phyloP scores from a whole-genome alignment of 2,329 filamentous ascomycete species.

The Aspergillus tamarii region DNA sequence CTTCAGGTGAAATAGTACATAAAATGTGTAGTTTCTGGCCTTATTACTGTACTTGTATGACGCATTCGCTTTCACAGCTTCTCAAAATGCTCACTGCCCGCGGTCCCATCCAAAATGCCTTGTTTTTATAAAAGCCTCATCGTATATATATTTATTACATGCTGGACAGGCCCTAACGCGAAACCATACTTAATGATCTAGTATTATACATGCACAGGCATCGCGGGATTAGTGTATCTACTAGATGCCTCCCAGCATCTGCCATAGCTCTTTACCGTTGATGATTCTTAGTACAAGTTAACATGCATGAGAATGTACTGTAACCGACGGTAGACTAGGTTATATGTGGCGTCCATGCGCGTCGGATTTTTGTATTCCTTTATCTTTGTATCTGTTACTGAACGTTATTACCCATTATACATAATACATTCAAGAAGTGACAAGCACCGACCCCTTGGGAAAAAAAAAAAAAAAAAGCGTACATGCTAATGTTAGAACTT shows the following conservation, averaged over 20 bases:
- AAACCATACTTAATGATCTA: too few species aligned
- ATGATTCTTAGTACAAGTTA: background rate
- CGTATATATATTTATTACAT: too few species aligned
- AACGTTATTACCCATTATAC: conserved; percentile 2
- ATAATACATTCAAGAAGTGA: background rate
- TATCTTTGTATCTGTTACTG: background rate
- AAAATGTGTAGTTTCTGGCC: background rate
- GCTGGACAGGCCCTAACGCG: too few species aligned
- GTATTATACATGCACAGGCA: too few species aligned
- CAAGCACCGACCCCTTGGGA: background rate
- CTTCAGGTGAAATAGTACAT: background rate
- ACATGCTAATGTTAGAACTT: conserved; percentile 7
- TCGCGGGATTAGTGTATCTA: too few species aligned
- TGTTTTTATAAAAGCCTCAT: too few species aligned
- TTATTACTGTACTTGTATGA: background rate
- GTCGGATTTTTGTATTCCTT: background rate
- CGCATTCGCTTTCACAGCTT: too few species aligned
- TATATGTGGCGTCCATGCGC: background rate
- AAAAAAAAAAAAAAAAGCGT: background rate
- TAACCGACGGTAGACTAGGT: background rate
- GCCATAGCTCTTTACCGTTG: background rate
- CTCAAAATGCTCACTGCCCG: too few species aligned
- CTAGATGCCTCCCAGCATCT: too few species aligned
- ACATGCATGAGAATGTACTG: background rate
- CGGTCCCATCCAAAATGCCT: too few species aligned